These are phyloP conservation scores for Phylloporus arenicola DNA, from an alignment of 768 basidiomycete species.

Conservation along the genomic window DNA sequence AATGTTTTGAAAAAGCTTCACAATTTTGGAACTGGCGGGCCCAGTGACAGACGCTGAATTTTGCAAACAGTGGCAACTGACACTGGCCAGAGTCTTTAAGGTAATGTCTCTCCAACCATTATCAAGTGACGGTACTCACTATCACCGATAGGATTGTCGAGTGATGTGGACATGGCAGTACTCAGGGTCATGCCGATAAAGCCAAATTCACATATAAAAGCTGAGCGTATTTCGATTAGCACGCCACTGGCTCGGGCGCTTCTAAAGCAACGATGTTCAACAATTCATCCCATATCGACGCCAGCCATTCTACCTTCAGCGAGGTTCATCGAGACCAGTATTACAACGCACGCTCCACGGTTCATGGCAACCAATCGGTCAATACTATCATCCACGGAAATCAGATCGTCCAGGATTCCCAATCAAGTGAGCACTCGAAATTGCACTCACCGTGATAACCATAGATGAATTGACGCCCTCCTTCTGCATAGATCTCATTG, in stretches of 20 bases:
- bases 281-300: constrained; percentile 10
- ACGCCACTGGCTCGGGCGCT: not conserved
- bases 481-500: constrained; percentile 7
- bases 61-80: too few relatives aligned
- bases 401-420: constrained; percentile 13
- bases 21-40: too few relatives aligned
- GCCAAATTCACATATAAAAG: not conserved
- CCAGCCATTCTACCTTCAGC: constrained; percentile 13
- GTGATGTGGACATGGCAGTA: not conserved
- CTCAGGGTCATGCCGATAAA: not conserved
- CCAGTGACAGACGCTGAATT: too few relatives aligned
- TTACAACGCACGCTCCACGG: constrained; percentile 3
- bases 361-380: constrained; percentile 17
- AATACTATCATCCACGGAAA: constrained; percentile 16
- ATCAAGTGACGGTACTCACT: not conserved
- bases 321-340: constrained; percentile 16
- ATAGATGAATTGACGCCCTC: not conserved
- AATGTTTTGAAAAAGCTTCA: too few relatives aligned
- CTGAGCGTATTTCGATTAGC: not conserved
- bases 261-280: constrained; percentile 7
- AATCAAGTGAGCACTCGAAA: constrained; percentile 1
- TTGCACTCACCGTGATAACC: not conserved
- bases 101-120: too few relatives aligned
- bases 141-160: not conserved
- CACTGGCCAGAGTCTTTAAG: too few relatives aligned